A percentile compares a stretch with the other conserved stretches of the same genome.
These are phyloP conservation scores for maize (Zea mays) DNA, from an alignment of 176 grass and related monocot species.

Conservation along the genomic window DNA sequence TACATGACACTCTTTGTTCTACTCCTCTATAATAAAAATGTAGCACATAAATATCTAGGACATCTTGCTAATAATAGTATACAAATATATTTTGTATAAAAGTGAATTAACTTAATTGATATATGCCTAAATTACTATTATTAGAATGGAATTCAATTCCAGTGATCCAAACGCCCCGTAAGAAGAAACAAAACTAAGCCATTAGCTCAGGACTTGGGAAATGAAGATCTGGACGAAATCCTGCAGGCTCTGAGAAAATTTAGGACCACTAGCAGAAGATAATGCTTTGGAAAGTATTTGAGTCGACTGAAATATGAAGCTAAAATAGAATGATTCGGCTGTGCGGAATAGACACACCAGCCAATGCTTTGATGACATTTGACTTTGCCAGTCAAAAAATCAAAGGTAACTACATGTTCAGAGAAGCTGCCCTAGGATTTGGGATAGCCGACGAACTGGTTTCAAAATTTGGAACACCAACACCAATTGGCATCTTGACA, in stretches of 20 bases:
- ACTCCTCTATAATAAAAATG: too few relatives aligned
- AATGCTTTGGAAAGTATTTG: not conserved
- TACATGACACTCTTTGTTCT: too few relatives aligned
- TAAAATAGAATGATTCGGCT: not conserved
- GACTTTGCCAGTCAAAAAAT: not conserved
- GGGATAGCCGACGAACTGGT: not conserved
- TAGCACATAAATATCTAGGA: too few relatives aligned
- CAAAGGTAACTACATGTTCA: not conserved
- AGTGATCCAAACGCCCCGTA: too few relatives aligned
- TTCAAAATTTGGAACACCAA: conserved; percentile 21
- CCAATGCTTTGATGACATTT: not conserved
- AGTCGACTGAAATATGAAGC: not conserved
- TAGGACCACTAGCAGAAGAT: not conserved
- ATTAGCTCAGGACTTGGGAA: not conserved
- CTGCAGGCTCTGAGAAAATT: not conserved
- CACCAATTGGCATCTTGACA: not conserved
- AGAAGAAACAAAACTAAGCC: not conserved
- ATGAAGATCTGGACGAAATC: not conserved
- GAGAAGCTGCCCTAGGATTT: not conserved
- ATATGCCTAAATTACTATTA: too few relatives aligned
- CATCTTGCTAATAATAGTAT: too few relatives aligned
- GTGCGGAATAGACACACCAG: not conserved
- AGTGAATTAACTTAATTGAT: too few relatives aligned
- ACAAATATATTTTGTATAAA: too few relatives aligned
- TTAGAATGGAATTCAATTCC: too few relatives aligned